Evolutionary conservation across 2,329 filamentous ascomycete species (phyloP), one percentile per base, ranked within the genome.

Genomic region (Eutypella sp.): DNA sequence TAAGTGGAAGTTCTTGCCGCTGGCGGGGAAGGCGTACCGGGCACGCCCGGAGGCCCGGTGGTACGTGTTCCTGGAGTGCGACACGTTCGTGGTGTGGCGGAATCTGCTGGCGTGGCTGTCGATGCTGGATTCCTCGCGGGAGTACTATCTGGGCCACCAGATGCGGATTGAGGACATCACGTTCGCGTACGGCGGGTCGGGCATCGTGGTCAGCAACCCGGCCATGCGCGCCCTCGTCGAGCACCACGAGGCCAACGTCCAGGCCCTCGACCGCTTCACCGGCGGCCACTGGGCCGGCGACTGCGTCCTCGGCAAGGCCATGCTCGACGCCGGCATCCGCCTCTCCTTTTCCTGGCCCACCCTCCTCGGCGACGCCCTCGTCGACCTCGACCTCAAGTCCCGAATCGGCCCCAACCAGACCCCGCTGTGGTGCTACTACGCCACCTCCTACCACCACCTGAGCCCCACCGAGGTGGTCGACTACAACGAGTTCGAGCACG

Each of bases 1-100:
- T 48, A 68, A 68, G 46, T 70, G 66, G 59, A 70, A 70, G 47
- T 69, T 67, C 45, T 56, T 70, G 23, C 67, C 65, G 27, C 66
- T 70, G 57, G 57, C 68, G 8, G 56, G 64, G 42, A 62, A 63
- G 46, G 60, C 64, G 8, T 64, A 65, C 45, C 51, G 52, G 15
- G 56, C 61, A 43, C 58, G 62, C 13, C 65, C 64, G 2, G 48
- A 62, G 22, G 59, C 59, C 18, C 63, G 67, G 37, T 70, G 67
- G 67, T 70, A 63, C 48, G 57, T 70, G 22, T 69, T 68, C 47
- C 56, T 67, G 24, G 67, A 69, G 47, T 58, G 61, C 8, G 67
- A 69, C 45, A 68, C 65, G 13, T 68, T 67, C 46, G 42, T 68
- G 22, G 52, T 69, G 42, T 63, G 66, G 61, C 52, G 57, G 5